A percentile compares a stretch with the other conserved stretches of the same genome.
These are phyloP conservation scores for Lachnellula arida DNA, from an alignment of 2,329 filamentous ascomycete genomes.

Conservation along the genomic window DNA sequence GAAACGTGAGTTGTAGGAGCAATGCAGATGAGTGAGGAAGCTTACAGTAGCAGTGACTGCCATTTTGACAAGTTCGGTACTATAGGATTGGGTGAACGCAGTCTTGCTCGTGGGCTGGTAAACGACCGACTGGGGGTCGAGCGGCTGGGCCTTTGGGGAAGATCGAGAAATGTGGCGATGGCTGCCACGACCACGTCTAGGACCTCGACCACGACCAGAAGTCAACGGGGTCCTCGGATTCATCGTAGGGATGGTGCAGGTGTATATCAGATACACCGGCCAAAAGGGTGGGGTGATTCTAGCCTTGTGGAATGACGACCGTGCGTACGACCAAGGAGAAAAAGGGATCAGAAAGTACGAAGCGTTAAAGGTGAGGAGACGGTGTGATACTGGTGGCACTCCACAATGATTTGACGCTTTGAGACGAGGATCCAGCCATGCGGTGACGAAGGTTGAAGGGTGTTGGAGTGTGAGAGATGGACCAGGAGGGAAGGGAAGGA, in stretches of 20 bases:
- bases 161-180: not conserved
- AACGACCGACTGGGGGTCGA: not conserved
- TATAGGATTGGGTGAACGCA: slow-evolving; percentile 9
- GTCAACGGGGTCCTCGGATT: too few relatives aligned
- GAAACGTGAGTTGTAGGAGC: not conserved
- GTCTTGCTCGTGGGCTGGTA: not conserved
- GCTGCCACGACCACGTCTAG: not conserved
- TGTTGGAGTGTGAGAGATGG: too few relatives aligned
- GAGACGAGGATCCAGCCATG: too few relatives aligned
- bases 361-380: not conserved
- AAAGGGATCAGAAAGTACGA: not conserved
- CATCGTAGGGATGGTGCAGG: too few relatives aligned
- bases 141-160: not conserved
- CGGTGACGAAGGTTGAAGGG: too few relatives aligned
- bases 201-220: too few relatives aligned
- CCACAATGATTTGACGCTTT: too few relatives aligned
- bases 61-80: slow-evolving; percentile 14
- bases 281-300: too few relatives aligned
- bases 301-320: too few relatives aligned
- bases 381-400: not conserved
- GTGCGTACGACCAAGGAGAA: too few relatives aligned
- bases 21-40: not conserved
- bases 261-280: too few relatives aligned
- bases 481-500: not conserved
- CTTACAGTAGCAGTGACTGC: slow-evolving; percentile 15